phyloP scores from a whole-genome alignment of 805 yeast species.

The Myxozyma mucilagina region DNA sequence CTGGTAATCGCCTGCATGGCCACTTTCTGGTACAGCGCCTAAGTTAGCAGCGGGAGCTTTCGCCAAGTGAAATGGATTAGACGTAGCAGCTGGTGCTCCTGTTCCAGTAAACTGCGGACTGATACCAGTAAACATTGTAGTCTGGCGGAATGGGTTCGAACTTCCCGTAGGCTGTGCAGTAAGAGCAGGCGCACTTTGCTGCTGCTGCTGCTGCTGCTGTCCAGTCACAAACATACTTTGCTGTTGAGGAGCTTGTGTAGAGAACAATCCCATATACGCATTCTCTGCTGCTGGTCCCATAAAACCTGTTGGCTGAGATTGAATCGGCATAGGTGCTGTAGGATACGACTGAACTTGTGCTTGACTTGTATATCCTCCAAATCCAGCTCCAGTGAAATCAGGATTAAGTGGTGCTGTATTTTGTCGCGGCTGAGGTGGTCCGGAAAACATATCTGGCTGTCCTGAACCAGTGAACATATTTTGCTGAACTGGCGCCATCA shows the following conservation, averaged over 20 bases:
- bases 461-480: background rate
- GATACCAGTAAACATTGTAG: slow-evolving; percentile 22
- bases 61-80: slow-evolving; percentile 23
- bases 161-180: slow-evolving; percentile 24
- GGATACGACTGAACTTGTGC: slow-evolving; percentile 20
- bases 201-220: slow-evolving; percentile 14
- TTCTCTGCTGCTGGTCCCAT: slow-evolving; percentile 18
- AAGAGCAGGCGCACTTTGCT: slow-evolving; percentile 4
- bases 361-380: slow-evolving; percentile 34
- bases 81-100: background rate
- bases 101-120: slow-evolving; percentile 24
- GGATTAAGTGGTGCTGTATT: slow-evolving; percentile 14
- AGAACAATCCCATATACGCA: slow-evolving; percentile 54
- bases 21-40: slow-evolving; percentile 20
- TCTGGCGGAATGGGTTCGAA: slow-evolving; percentile 29
- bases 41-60: slow-evolving; percentile 11
- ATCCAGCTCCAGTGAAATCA: slow-evolving; percentile 35
- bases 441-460: no score
- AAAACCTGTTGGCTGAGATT: slow-evolving; percentile 31
- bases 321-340: slow-evolving; percentile 25
- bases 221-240: slow-evolving; percentile 15
- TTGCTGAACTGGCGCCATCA: slow-evolving; percentile 29
- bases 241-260: slow-evolving; percentile 47
- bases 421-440: background rate
- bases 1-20: background rate